Conservation (phyloP, 345 rosid species). For the Laguncularia racemosa region DNA sequence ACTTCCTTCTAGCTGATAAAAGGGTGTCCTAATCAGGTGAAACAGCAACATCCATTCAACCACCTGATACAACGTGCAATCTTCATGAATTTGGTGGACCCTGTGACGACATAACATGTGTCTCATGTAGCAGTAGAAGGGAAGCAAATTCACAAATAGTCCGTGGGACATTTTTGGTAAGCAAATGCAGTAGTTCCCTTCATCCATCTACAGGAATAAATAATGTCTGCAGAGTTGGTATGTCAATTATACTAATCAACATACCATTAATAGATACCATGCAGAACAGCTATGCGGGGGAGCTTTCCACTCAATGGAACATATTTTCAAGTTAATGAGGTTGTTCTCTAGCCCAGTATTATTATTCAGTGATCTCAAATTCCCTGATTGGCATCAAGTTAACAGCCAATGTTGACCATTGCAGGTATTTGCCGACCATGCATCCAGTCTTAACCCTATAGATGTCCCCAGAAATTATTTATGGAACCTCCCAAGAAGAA, state of each 20-base stretch:
- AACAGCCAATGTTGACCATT: constrained; percentile 1
- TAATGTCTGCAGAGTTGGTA: no score
- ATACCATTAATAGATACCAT: constrained; percentile 56
- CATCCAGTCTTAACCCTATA: constrained; percentile 57
- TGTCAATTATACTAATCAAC: no score
- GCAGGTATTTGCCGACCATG: constrained; percentile 77
- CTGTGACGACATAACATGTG: constrained; percentile 60
- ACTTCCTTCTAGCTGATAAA: constrained; percentile 7
- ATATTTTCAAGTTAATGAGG: constrained; percentile 96
- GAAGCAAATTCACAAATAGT: constrained; percentile 71
- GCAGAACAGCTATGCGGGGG: constrained; percentile 95
- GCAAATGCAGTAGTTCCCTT: constrained; percentile 13
- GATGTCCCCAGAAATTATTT: constrained; percentile 60
- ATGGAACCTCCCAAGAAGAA: constrained; percentile 61
- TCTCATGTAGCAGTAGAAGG: constrained; percentile 56
- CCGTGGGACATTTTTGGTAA: constrained; percentile 86
- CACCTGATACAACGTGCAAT: constrained; percentile 45
- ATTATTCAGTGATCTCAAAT: neutral
- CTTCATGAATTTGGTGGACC: constrained; percentile 36
- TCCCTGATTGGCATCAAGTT: neutral
- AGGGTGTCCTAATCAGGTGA: constrained; percentile 48
- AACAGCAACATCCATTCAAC: constrained; percentile 65
- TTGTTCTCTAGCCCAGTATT: constrained; percentile 3
- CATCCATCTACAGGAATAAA: no score
- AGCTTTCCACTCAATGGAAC: constrained; percentile 97